A percentile compares a stretch with the other conserved stretches of the same genome.
phyloP scores from a whole-genome alignment of 2,329 filamentous ascomycete species.

The Diaporthe ilicicola region DNA sequence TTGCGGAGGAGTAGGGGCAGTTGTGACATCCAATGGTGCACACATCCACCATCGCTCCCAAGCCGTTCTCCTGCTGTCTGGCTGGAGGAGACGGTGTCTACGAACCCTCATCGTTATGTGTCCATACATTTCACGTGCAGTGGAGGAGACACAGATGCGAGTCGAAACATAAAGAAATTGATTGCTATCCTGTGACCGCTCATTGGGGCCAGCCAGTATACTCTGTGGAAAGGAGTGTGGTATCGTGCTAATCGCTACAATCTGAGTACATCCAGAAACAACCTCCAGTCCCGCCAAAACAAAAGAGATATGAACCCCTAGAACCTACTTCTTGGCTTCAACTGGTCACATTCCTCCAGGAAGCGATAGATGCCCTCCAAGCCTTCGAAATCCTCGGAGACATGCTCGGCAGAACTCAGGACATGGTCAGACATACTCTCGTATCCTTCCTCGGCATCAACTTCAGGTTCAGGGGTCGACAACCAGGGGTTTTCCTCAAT shows the following conservation, averaged over 20 bases:
- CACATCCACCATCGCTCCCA: too few relatives aligned
- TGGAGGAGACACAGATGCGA: not conserved
- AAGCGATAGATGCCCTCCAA: slow-evolving; percentile 67
- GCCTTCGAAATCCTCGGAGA: slow-evolving; percentile 61
- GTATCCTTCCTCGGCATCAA: slow-evolving; percentile 55
- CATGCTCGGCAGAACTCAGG: slow-evolving; percentile 52
- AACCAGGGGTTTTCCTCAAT: slow-evolving; percentile 59
- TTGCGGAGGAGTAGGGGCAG: too few relatives aligned
- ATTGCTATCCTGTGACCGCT: slow-evolving; percentile 20
- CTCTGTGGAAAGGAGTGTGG: slow-evolving; percentile 30
- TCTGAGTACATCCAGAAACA: not conserved
- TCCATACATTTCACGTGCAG: not conserved
- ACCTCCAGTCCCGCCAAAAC: not conserved
- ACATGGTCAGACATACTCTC: slow-evolving; percentile 58
- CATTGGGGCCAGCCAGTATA: not conserved
- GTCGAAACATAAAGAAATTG: slow-evolving; percentile 2
- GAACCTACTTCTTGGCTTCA: slow-evolving; percentile 22
- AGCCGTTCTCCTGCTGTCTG: not conserved
- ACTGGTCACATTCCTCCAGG: slow-evolving; percentile 64
- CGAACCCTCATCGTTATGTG: not conserved
- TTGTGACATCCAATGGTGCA: too few relatives aligned
- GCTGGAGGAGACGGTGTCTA: not conserved
- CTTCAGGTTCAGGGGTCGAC: slow-evolving; percentile 40
- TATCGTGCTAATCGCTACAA: slow-evolving; percentile 25
- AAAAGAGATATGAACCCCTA: slow-evolving; percentile 15